Evolutionary conservation across 1,139 yeast genomes (phyloP).

Genomic region (Pichia sp.): DNA sequence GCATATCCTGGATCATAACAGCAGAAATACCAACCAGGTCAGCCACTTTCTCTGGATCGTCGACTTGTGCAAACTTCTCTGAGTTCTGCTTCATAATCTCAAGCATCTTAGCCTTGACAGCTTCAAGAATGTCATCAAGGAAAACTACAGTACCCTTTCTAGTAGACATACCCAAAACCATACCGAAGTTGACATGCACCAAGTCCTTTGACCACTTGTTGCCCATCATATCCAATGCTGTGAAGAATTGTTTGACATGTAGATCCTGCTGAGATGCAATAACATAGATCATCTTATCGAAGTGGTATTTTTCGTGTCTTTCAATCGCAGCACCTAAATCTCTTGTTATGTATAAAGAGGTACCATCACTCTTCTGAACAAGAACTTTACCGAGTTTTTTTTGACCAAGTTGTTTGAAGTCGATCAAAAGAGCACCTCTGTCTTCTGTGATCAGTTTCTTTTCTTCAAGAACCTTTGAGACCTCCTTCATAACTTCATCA

Average conservation of each 20-base stretch:
- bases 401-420: constrained; percentile 70
- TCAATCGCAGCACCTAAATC: constrained; percentile 97
- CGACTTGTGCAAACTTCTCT: constrained; percentile 87
- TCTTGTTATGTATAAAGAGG: constrained; percentile 90
- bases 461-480: constrained; percentile 57
- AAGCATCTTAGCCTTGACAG: constrained; percentile 93
- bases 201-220: constrained; percentile 77
- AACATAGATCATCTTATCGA: constrained; percentile 95
- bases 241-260: constrained; percentile 91
- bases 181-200: constrained; percentile 88
- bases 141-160: constrained; percentile 98
- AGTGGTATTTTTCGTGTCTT: constrained; percentile 78
- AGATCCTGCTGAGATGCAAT: constrained; percentile 96
- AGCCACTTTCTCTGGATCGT: constrained; percentile 92
- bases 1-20: constrained; percentile 99
- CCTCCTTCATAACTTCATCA: constrained; percentile 65
- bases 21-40: constrained; percentile 96
- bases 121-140: constrained; percentile 89
- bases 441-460: constrained; percentile 79
- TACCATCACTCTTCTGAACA: constrained; percentile 93
- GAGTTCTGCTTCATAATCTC: constrained; percentile 95
- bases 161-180: constrained; percentile 98
- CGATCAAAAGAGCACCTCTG: constrained; percentile 87
- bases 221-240: constrained; percentile 89
- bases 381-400: constrained; percentile 93